These are phyloP conservation scores for Termitomyces sp. DNA, from an alignment of 768 basidiomycete genomes.

Conservation along the genomic window DNA sequence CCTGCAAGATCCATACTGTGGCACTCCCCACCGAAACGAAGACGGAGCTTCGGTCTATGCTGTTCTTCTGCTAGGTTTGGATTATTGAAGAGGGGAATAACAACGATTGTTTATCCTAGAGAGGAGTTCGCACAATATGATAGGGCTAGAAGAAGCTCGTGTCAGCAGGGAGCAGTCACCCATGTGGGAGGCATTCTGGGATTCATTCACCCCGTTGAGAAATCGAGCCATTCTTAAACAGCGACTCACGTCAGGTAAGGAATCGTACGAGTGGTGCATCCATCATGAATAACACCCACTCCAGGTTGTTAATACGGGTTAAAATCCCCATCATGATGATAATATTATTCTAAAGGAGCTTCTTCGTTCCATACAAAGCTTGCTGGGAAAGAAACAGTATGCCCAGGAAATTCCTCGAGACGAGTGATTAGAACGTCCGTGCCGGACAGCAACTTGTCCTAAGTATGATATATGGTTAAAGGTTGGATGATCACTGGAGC, in stretches of 20 bases:
- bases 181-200: slow-evolving; percentile 34
- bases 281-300: slow-evolving; percentile 41
- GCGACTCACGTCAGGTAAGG: slow-evolving; percentile 50
- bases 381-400: neutral
- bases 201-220: slow-evolving; percentile 50
- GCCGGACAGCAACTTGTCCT: neutral
- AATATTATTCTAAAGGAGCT: neutral
- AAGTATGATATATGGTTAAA: neutral
- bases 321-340: neutral
- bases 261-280: slow-evolving; percentile 43
- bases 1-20: slow-evolving; percentile 49
- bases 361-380: neutral
- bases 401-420: slow-evolving; percentile 1
- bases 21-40: slow-evolving; percentile 41
- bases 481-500: neutral
- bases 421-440: neutral
- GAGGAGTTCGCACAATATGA: slow-evolving; percentile 36
- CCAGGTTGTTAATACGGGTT: slow-evolving; percentile 1
- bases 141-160: slow-evolving; percentile 7
- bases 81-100: slow-evolving; percentile 17
- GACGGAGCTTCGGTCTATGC: slow-evolving; percentile 54
- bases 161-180: slow-evolving; percentile 6
- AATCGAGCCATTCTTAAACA: neutral
- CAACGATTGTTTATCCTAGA: slow-evolving; percentile 35
- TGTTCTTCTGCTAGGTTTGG: slow-evolving; percentile 43